phyloP scores from a whole-genome alignment of 352 stramenopile genomes.

The Pythium biforme region DNA sequence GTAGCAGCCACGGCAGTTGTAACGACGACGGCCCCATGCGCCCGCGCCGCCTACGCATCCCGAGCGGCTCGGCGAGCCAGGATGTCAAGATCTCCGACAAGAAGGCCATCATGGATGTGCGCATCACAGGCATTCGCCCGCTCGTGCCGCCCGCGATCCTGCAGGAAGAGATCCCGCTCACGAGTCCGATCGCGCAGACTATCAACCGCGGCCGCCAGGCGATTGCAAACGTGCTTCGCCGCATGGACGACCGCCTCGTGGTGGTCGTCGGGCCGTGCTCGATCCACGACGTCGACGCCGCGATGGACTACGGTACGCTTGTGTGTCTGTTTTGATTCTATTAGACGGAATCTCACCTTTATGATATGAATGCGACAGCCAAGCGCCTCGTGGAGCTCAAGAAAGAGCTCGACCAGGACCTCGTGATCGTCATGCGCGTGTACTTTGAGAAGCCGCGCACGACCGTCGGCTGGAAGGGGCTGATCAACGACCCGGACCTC shows the following conservation, averaged over 20 bases:
- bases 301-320: constrained; percentile 76
- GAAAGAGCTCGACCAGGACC: constrained; percentile 76
- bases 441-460: constrained; percentile 92
- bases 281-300: constrained; percentile 86
- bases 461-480: constrained; percentile 88
- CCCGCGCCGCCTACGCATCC: constrained; percentile 53
- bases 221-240: constrained; percentile 70
- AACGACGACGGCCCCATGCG: constrained; percentile 12
- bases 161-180: constrained; percentile 82
- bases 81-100: constrained; percentile 86
- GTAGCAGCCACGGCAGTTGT: constrained; percentile 14
- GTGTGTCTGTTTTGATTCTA: not conserved
- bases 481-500: constrained; percentile 91
- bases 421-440: constrained; percentile 89
- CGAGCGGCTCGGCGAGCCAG: constrained; percentile 63
- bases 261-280: constrained; percentile 88
- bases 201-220: constrained; percentile 75
- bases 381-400: constrained; percentile 65
- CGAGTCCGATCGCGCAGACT: constrained; percentile 75
- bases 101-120: constrained; percentile 84
- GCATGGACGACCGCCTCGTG: constrained; percentile 81
- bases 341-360: not conserved
- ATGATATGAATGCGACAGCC: constrained; percentile 20
- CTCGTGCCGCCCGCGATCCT: constrained; percentile 85
- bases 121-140: constrained; percentile 82